Evolutionary conservation across 1,284 basidiomycete species (phyloP).

Genomic region (Naganishia sp.): DNA sequence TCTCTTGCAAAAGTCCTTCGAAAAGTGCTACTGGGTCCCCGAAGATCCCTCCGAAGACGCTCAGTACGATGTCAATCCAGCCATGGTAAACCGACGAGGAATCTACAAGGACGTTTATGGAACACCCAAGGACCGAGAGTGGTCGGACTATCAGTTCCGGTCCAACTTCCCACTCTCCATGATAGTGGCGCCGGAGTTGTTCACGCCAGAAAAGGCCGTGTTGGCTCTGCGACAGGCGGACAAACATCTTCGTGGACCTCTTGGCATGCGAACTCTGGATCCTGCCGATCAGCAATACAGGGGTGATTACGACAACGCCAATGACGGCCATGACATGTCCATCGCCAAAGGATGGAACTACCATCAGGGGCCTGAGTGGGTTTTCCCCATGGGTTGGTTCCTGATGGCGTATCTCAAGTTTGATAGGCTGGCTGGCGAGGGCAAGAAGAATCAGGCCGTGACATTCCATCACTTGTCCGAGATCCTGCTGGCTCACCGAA

Average conservation of each 20-base stretch:
- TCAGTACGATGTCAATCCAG: constrained; percentile 70
- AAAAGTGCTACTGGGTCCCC: constrained; percentile 87
- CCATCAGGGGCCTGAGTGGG: constrained; percentile 73
- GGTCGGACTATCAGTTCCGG: constrained; percentile 94
- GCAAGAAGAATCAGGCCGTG: constrained; percentile 68
- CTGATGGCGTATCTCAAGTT: constrained; percentile 87
- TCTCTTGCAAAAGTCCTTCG: constrained; percentile 82
- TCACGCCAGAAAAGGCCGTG: constrained; percentile 76
- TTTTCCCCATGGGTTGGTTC: constrained; percentile 93
- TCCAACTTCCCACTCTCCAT: constrained; percentile 94
- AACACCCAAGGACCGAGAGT: constrained; percentile 79
- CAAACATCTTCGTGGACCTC: constrained; percentile 71
- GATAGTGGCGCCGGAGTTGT: constrained; percentile 95
- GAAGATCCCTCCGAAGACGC: constrained; percentile 71
- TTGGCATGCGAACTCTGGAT: constrained; percentile 94
- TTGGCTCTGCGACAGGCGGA: constrained; percentile 75
- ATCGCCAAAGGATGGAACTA: constrained; percentile 87
- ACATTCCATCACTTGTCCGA: constrained; percentile 78
- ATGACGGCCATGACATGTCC: constrained; percentile 76
- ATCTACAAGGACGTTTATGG: constrained; percentile 99
- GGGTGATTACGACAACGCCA: constrained; percentile 85
- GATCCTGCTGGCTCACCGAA: constrained; percentile 67
- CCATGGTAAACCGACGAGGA: constrained; percentile 81
- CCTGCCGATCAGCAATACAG: constrained; percentile 80
- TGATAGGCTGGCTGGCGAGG: constrained; percentile 61